Base-by-base conservation (phyloP, 2,329 filamentous ascomycete genomes). In the Byssothecium circinans region DNA sequence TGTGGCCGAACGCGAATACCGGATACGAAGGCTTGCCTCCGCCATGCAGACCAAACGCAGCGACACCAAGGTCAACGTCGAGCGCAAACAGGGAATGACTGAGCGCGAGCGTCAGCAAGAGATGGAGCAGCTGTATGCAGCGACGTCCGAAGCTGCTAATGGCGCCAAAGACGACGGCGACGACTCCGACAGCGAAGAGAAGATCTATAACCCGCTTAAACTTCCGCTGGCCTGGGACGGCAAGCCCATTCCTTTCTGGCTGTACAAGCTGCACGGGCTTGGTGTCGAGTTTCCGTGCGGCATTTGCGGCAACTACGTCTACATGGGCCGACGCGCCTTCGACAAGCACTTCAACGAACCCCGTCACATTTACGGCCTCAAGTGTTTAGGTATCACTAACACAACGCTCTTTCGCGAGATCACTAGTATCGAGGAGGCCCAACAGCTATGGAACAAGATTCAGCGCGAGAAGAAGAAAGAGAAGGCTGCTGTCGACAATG, bases 341-440 rank as follows among this genome's bases (percentile, higher is more conserved):
- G 94, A 99, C 69, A 99, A 99, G 78, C 94, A 99, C 71, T 99
- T 99, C 75, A 95, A 91, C 58, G 94, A 99, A 71, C 85, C 89
- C 8, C 80, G 91, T 43, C 94, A 99, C 67, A 88, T 97, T 40
- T 94, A 96, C 67, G 94, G 94, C 1, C 75, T 99, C 57, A 94
- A 95, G 71, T 96, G 92, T 65, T 75, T 99, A 41, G 95, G 95
- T 17, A 94, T 99, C 67, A 95, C 87, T 10, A 94, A 95, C 66
- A 91, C 91, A 2, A 86, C 86, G 22, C 77, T 99, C 14, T 99
- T 96, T 78, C 79, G 94, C 41, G 95, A 99, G 64, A 99, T 99
- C 52, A 96, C 88, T 0, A 83, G 83, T 41, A 99, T 99, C 46
- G 86, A 94, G 22, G 90, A 99, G 70, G 94, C 94, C 1, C 75